Evolutionary conservation across 2,329 filamentous ascomycete genomes (phyloP).

Genomic region (Triangularia setosa): DNA sequence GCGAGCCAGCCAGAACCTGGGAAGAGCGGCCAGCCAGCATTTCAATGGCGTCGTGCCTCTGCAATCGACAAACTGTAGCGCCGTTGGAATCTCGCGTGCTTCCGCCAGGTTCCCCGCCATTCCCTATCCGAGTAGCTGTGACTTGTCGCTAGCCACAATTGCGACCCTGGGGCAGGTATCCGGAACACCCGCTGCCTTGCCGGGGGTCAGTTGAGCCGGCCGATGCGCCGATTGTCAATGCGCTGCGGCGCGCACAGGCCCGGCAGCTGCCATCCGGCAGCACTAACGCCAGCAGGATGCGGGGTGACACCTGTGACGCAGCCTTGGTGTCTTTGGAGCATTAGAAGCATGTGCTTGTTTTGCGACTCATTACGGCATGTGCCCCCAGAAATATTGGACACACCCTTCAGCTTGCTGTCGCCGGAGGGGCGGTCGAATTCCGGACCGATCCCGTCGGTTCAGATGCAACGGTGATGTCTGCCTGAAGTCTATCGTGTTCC

Average conservation of each 20-base stretch:
- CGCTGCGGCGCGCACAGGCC: not conserved
- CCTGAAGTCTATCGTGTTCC: not conserved
- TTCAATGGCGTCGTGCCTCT: not conserved
- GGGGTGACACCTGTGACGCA: not conserved
- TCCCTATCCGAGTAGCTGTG: not conserved
- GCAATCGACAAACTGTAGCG: not conserved
- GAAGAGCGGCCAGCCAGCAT: not conserved
- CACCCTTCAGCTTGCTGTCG: not conserved
- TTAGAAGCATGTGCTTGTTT: not conserved
- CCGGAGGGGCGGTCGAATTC: not conserved
- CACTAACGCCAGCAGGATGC: not conserved
- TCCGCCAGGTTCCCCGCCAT: not conserved
- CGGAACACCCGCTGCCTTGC: not conserved
- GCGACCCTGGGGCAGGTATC: not conserved
- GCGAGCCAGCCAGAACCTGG: not conserved
- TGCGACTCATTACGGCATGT: not conserved
- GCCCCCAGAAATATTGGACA: not conserved
- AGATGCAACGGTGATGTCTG: not conserved
- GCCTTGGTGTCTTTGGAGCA: not conserved
- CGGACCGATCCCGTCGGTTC: not conserved
- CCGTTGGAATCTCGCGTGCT: not conserved
- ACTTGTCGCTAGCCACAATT: not conserved
- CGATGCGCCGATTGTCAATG: not conserved
- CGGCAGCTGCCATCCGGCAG: not conserved
- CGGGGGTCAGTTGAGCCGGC: not conserved